Conservation (phyloP, 129 eudicot species). For the Artemisia argyi region DNA sequence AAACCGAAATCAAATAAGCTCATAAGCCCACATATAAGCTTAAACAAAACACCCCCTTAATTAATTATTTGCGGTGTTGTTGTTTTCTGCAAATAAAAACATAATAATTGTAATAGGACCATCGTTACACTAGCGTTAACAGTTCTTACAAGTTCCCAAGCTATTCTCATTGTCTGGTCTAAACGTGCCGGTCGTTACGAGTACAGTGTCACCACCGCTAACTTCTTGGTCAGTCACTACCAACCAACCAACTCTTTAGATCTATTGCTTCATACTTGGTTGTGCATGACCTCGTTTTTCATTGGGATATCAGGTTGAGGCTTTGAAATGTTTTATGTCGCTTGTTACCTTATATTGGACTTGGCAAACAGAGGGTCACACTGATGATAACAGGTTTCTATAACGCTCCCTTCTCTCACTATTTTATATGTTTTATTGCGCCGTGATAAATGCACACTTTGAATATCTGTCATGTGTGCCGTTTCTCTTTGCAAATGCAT, state of each 20-base stretch:
- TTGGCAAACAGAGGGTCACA: conserved; percentile 93
- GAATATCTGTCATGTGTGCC: too few species aligned
- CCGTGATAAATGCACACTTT: background rate
- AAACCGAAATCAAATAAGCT: too few species aligned
- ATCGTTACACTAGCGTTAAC: conserved; percentile 84
- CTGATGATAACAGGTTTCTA: conserved; percentile 88
- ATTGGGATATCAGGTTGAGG: conserved; percentile 70
- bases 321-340: conserved; percentile 88
- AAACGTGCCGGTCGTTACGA: conserved; percentile 98
- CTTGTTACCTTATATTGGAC: conserved; percentile 77
- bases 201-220: conserved; percentile 98
- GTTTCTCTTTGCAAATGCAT: too few species aligned
- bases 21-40: too few species aligned
- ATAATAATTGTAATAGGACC: conserved; percentile 43
- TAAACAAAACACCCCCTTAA: too few species aligned
- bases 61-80: too few species aligned
- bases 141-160: conserved; percentile 94
- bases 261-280: background rate
- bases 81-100: too few species aligned
- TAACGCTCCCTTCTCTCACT: conserved; percentile 2
- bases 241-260: background rate
- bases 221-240: conserved; percentile 70
- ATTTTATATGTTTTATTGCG: conserved; percentile 3
- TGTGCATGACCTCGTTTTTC: conserved; percentile 9
- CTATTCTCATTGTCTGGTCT: conserved; percentile 96